Evolutionary conservation across 2,329 filamentous ascomycete genomes (phyloP), one percentile per base, ranked within the genome.

Genomic region (Cordyceps tenuipes): DNA sequence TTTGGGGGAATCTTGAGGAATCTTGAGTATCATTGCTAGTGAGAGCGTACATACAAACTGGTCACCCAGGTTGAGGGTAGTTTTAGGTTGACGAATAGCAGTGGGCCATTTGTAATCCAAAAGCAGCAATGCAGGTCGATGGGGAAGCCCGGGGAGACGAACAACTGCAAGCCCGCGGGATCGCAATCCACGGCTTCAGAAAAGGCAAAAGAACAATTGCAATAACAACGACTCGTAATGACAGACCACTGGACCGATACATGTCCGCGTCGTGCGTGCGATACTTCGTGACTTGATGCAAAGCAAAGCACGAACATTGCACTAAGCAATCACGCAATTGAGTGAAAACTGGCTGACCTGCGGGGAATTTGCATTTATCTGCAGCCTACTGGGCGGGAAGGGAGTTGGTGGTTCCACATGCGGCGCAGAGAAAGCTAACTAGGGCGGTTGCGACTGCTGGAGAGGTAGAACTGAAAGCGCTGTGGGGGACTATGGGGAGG

Each of bases 281-380:
- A 21, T 43, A 5, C 23, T 1, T 17, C 7, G 43, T 19, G 43
- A 46, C n/a, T 19, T 21, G 9, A 46, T 19, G 15, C 41, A 55
- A 60, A 60, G 15, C 41, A 55, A 60, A 60, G 59, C 59, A 60
- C 59, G 61, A 57, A 53, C 48, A 59, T 51, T 66, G 61, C 68
- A 66, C 68, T 71, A 71, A 65, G 62, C 67, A 66, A 72, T 71
- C 70, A 72, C 70, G 70, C 70, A 71, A 72, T 72, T 68, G 63
- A 64, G 64, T 60, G 29, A 60, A 65, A 61, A 64, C 62, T 66
- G 62, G 65, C 61, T 62, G 62, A 50, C 62, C 57, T 65, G 66
- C 64, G 66, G 67, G 67, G 66, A 66, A 65, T 59, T 48, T 53
- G 31, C 51, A 60, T 60, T 55, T 56, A 56, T 15, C 46, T 60